Evolutionary conservation across 2,329 filamentous ascomycete species (phyloP).

Genomic region (Coniochaeta sp.): DNA sequence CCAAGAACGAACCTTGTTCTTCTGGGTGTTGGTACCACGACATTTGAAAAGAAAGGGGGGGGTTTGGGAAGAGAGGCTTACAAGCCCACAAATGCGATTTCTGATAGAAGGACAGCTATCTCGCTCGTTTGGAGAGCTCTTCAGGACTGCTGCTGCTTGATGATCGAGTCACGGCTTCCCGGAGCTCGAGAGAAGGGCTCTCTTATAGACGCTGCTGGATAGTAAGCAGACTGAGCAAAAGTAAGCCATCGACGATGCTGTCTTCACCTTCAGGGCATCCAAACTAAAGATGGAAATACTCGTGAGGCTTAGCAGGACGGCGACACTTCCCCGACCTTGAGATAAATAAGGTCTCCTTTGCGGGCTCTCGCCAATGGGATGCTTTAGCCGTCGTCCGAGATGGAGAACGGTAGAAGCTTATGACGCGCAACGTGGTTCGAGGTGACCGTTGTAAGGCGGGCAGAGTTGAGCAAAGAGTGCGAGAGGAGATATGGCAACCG

Average conservation of each 20-base stretch:
- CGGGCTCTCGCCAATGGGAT: not conserved
- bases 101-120: slow-evolving; percentile 1
- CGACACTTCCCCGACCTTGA: slow-evolving; percentile 4
- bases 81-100: slow-evolving; percentile 8
- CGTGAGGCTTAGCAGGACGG: slow-evolving; percentile 12
- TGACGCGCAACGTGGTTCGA: slow-evolving; percentile 1
- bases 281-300: slow-evolving; percentile 14
- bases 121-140: not conserved
- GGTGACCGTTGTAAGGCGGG: not conserved
- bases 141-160: not conserved
- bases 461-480: not conserved
- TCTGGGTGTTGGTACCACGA: slow-evolving; percentile 17
- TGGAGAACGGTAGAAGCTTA: not conserved
- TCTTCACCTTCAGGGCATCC: slow-evolving; percentile 6
- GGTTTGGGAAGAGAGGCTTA: slow-evolving; percentile 13
- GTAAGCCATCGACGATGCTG: not conserved
- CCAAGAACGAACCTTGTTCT: slow-evolving; percentile 11
- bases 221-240: not conserved
- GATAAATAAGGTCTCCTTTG: slow-evolving; percentile 4
- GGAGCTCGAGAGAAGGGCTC: not conserved
- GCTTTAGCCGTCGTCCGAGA: not conserved
- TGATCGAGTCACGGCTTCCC: not conserved
- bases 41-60: slow-evolving; percentile 13
- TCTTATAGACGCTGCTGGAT: slow-evolving; percentile 10
- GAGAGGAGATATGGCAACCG: not conserved